A percentile compares a stretch with the other conserved stretches of the same genome.
Conservation (phyloP, 202 grass and related monocot species). For the Musa balbisiana region DNA sequence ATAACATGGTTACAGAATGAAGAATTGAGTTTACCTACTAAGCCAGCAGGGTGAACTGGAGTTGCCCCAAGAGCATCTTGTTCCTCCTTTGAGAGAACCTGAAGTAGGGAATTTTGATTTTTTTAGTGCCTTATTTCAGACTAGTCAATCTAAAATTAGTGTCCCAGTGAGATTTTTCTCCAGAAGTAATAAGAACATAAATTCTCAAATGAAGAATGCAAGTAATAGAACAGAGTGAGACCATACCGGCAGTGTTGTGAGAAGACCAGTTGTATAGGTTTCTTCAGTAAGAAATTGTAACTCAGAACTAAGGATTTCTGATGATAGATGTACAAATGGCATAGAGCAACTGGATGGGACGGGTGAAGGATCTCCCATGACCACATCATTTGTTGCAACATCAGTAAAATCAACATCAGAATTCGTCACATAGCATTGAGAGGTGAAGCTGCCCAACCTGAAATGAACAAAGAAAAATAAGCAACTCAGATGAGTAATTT, state of each 20-base stretch:
- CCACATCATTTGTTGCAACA: neutral
- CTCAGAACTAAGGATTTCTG: conserved; percentile 19
- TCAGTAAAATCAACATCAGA: neutral
- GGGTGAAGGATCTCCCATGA: neutral
- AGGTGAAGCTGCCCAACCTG: neutral
- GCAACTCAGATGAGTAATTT: neutral
- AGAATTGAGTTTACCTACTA: conserved; percentile 19
- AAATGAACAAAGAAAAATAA: neutral
- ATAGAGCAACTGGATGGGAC: neutral
- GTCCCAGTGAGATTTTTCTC: neutral
- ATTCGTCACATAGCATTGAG: neutral
- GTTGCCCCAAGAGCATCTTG: neutral
- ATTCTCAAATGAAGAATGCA: neutral
- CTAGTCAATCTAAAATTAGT: neutral
- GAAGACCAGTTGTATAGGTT: neutral
- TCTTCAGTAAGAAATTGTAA: conserved; percentile 21
- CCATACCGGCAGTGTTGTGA: neutral
- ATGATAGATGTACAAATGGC: conserved; percentile 28
- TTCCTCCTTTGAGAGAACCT: neutral
- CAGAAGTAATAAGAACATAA: neutral
- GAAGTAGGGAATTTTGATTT: neutral
- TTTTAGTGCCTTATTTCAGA: neutral
- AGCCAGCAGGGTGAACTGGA: conserved; percentile 32
- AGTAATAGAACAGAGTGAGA: conserved; percentile 4
- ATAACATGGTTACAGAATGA: neutral